A percentile compares a stretch with the other conserved stretches of the same genome.
phyloP scores from a whole-genome alignment of 805 yeast species.

The Candida nanaspora region DNA sequence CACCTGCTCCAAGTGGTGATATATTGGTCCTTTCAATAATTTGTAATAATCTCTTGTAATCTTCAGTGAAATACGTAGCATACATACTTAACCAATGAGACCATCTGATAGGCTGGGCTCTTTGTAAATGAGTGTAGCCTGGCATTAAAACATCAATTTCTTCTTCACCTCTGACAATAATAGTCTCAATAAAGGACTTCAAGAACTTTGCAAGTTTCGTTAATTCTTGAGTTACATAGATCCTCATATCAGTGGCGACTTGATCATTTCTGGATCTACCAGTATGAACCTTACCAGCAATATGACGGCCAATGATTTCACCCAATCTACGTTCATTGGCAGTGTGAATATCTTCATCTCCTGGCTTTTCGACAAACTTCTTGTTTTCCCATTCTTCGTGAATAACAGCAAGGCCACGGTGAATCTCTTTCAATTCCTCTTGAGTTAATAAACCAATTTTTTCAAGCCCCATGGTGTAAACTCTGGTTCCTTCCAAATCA shows the following conservation, averaged over 20 bases:
- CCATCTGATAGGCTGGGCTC: slow-evolving; percentile 99
- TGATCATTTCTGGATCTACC: slow-evolving; percentile 98
- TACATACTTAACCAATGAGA: slow-evolving; percentile 93
- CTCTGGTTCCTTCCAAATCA: slow-evolving; percentile 89
- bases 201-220: slow-evolving; percentile 50
- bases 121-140: slow-evolving; percentile 96
- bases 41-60: slow-evolving; percentile 77
- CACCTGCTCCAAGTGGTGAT: slow-evolving; percentile 95
- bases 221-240: slow-evolving; percentile 78
- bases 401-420: slow-evolving; percentile 68
- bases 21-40: slow-evolving; percentile 75
- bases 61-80: slow-evolving; percentile 91
- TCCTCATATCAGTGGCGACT: slow-evolving; percentile 98
- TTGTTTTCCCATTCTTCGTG: slow-evolving; percentile 75
- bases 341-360: slow-evolving; percentile 98
- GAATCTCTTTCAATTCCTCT: slow-evolving; percentile 75
- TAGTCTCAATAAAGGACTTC: slow-evolving; percentile 56
- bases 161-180: slow-evolving; percentile 66
- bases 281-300: slow-evolving; percentile 98
- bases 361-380: slow-evolving; percentile 66
- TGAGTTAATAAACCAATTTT: slow-evolving; percentile 68
- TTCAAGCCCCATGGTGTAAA: slow-evolving; percentile 80
- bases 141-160: slow-evolving; percentile 97
- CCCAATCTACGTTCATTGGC: slow-evolving; percentile 98
- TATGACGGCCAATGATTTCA: slow-evolving; percentile 86